Evolutionary conservation across 2,329 filamentous ascomycete species (phyloP), one percentile per base, ranked within the genome.

Genomic region (Cercospora janseana): DNA sequence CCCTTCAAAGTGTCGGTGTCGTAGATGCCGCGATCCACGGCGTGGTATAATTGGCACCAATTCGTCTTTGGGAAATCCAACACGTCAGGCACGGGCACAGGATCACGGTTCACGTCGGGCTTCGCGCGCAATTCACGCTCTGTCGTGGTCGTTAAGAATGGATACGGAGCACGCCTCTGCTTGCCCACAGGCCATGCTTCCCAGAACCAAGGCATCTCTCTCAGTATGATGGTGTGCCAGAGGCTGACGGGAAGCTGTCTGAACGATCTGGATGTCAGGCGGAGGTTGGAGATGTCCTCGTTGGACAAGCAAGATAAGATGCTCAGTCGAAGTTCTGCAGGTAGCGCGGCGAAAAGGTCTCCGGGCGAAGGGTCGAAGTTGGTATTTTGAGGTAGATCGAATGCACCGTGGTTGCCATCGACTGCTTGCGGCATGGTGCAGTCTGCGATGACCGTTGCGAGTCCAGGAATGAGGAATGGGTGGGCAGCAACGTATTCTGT

Each of bases 121-220:
- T 20, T 6, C 5, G 13, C 3, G 9, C 12, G 4, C 3, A 34
- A 1, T 10, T 32, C 37, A 15, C 20, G 2, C 18, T 28, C 43
- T 21, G 42, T 37, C 13, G 29, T 32, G 4, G 27, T 26, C 2
- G 29, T 28, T 6, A 44, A 21, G 27, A 35, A 56, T 13, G 46
- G 26, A 13, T 42, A 29, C 9, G 47, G n/a, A n/a, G n/a, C n/a
- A n/a, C n/a, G 40, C 6, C 7, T 29, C 2, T 35, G n/a, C 3
- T 49, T 12, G 5, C 7, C 15, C 2, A n/a, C 27, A 10, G 20
- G 20, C 42, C 42, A 52, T 9, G 51, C 53, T 48, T 60, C 57
- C 57, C 55, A 58, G 3, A 60, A 45, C 49, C 51, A 60, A 1
- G 56, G 51, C 49, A 58, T 48, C 8, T 60, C 54, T 15, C 24